A percentile compares a stretch with the other conserved stretches of the same genome.
Evolutionary conservation across 257 asterid genomes (phyloP).

Genomic region (Oldenlandia corymbosa): DNA sequence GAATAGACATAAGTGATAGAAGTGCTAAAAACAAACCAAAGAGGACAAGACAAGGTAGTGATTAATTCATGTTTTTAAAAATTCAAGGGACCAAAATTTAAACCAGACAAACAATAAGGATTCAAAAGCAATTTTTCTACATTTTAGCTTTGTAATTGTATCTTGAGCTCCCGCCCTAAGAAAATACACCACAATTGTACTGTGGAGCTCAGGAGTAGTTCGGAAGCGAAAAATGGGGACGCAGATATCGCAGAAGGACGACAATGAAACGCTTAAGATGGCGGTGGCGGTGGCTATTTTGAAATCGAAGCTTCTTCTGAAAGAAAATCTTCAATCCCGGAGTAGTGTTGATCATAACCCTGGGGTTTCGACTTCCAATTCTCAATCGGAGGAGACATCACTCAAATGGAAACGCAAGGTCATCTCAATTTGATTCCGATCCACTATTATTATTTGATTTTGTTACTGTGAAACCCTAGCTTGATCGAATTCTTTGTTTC

Average conservation of each 20-base stretch:
- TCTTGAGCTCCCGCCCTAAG: no score
- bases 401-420: conserved; percentile 79
- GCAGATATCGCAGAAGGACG: neutral
- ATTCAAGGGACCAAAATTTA: no score
- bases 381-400: conserved; percentile 45
- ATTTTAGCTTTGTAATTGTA: no score
- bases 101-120: no score
- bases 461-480: neutral
- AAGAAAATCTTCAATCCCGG: conserved; percentile 16
- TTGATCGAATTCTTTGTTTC: conserved; percentile 13
- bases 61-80: no score
- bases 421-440: neutral
- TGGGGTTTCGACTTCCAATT: conserved; percentile 6
- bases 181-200: no score
- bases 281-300: conserved; percentile 67
- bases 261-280: conserved; percentile 47
- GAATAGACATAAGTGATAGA: no score
- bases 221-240: no score
- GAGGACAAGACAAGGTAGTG: no score
- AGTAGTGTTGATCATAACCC: neutral
- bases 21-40: no score
- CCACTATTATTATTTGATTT: neutral
- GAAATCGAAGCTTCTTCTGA: conserved; percentile 51
- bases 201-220: no score
- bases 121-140: no score